Percentiles rank a stretch among this genome's conserved stretches.
Evolutionary conservation across 2,329 filamentous ascomycete genomes (phyloP).

Genomic region (Penicillium brasilianum): DNA sequence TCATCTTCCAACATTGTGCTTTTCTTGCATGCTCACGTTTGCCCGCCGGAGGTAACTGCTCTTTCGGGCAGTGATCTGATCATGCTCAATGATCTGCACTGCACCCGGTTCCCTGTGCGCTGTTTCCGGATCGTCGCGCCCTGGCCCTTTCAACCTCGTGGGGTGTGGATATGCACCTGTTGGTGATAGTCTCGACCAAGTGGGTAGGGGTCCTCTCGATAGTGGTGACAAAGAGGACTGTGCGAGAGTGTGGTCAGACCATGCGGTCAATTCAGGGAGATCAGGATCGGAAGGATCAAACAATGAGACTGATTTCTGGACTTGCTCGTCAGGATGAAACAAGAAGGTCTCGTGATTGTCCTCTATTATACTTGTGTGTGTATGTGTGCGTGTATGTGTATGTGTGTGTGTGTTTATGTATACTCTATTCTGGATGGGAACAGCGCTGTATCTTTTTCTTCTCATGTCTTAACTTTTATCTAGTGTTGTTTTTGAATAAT

Average conservation of each 20-base stretch:
- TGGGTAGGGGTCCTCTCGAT: neutral
- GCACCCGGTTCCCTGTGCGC: neutral
- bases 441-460: slow-evolving; percentile 4
- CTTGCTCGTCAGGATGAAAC: neutral
- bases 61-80: slow-evolving; percentile 3
- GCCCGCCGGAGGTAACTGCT: slow-evolving; percentile 13
- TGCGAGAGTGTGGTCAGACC: neutral
- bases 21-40: neutral
- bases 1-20: slow-evolving; percentile 7
- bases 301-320: slow-evolving; percentile 1
- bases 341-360: neutral
- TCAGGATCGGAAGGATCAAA: neutral
- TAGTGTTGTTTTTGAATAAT: slow-evolving; percentile 8
- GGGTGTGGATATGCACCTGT: slow-evolving; percentile 14
- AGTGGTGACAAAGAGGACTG: slow-evolving; percentile 7
- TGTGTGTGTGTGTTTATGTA: neutral
- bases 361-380: neutral
- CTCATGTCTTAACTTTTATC: slow-evolving; percentile 1
- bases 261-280: neutral
- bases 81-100: neutral
- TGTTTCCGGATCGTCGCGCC: slow-evolving; percentile 6
- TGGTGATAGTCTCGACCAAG: slow-evolving; percentile 12
- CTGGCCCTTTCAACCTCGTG: slow-evolving; percentile 5
- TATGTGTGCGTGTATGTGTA: neutral
- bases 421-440: slow-evolving; percentile 5